These are phyloP conservation scores for Cordyceps fumosorosea DNA, from an alignment of 2,329 filamentous ascomycete genomes.

Conservation along the genomic window DNA sequence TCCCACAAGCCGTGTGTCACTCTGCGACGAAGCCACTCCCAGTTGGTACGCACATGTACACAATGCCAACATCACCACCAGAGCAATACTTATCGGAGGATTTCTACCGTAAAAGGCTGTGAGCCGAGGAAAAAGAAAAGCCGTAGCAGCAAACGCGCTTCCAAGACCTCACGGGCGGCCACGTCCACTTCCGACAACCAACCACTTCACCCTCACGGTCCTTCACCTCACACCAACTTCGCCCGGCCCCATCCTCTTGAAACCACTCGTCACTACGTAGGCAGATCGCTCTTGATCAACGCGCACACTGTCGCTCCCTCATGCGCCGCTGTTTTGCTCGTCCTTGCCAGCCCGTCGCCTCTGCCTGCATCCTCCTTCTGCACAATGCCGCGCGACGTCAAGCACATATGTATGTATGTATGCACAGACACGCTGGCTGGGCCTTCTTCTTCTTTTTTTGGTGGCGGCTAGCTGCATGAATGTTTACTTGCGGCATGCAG, in stretches of 20 bases:
- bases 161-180: not conserved
- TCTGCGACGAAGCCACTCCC: not conserved
- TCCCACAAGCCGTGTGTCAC: not conserved
- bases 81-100: not conserved
- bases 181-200: not conserved
- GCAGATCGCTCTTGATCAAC: not conserved
- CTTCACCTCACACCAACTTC: not conserved
- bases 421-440: not conserved
- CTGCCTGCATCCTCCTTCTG: too few relatives aligned
- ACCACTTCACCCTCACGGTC: not conserved
- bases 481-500: not conserved
- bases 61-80: not conserved
- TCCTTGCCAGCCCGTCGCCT: not conserved
- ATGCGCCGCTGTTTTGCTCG: not conserved
- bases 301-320: not conserved
- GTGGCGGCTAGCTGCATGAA: conserved; percentile 1
- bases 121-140: not conserved
- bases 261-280: not conserved
- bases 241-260: conserved; percentile 1
- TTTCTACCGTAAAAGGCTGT: not conserved
- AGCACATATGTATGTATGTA: too few relatives aligned
- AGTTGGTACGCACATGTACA: not conserved
- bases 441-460: not conserved
- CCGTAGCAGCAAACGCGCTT: not conserved
- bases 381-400: not conserved